phyloP scores from a whole-genome alignment of 1,284 basidiomycete genomes.

The Dichomitus squalens region DNA sequence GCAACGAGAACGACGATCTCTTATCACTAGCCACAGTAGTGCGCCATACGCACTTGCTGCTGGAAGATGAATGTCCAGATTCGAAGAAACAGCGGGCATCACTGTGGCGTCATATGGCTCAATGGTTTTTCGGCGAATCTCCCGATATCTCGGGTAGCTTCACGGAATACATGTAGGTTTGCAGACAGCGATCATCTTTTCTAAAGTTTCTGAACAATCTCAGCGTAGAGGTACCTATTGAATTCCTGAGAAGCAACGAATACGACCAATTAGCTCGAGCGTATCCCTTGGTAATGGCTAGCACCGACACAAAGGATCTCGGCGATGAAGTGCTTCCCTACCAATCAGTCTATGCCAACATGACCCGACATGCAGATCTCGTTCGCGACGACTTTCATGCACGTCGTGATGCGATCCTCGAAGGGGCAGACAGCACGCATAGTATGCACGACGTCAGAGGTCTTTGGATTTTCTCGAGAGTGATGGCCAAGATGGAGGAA shows the following conservation, averaged over 20 bases:
- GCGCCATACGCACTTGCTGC: neutral
- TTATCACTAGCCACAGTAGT: neutral
- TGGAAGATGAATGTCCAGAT: neutral
- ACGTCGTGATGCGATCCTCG: neutral
- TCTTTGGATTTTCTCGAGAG: neutral
- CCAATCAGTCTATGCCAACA: neutral
- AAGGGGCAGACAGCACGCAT: neutral
- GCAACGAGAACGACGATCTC: neutral
- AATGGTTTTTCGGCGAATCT: neutral
- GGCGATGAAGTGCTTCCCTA: no score
- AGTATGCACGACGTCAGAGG: neutral
- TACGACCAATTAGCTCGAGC: neutral
- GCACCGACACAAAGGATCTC: no score
- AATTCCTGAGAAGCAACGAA: neutral
- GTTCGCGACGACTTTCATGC: neutral
- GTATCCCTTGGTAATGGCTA: no score
- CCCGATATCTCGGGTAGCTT: neutral
- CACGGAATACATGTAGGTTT: neutral
- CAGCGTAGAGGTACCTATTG: neutral
- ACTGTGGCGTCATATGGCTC: neutral
- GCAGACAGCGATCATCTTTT: neutral
- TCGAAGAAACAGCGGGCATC: neutral
- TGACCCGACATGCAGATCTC: neutral
- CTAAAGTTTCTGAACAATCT: neutral
- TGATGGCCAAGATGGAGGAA: neutral